Percentiles rank a stretch among this genome's conserved stretches.
Conservation (phyloP, 1,139 yeast genomes). For the Saccharomyces hybrid region DNA sequence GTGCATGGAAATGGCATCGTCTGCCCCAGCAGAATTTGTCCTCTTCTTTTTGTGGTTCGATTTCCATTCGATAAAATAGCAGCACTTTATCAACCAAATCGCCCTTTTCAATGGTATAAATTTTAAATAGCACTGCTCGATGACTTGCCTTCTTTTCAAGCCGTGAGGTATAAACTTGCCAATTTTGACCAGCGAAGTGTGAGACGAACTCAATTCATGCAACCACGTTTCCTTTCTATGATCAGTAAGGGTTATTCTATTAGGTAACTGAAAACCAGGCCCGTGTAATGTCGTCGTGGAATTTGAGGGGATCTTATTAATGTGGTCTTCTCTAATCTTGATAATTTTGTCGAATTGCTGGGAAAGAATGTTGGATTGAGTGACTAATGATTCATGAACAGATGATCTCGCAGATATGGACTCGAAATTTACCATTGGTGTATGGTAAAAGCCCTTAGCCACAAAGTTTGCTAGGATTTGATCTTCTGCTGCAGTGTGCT, state of each 20-base stretch:
- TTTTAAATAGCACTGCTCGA: constrained; percentile 64
- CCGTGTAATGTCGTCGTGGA: constrained; percentile 23
- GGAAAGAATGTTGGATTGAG: constrained; percentile 52
- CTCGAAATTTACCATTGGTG: constrained; percentile 52
- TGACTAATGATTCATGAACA: constrained; percentile 38
- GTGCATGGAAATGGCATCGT: constrained; percentile 39
- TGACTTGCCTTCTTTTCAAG: constrained; percentile 58
- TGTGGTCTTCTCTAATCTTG: constrained; percentile 55
- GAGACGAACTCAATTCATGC: constrained; percentile 62
- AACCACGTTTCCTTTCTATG: constrained; percentile 82
- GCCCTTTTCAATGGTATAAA: constrained; percentile 71
- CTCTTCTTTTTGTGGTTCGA: constrained; percentile 37
- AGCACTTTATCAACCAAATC: constrained; percentile 84
- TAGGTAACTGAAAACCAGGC: constrained; percentile 28
- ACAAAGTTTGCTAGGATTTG: constrained; percentile 42
- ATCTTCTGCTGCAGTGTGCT: constrained; percentile 52
- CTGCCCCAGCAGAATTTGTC: constrained; percentile 20
- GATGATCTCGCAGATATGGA: constrained; percentile 47
- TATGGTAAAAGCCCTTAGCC: constrained; percentile 52
- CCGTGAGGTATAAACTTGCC: constrained; percentile 90
- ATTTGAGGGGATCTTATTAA: constrained; percentile 47
- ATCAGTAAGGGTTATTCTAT: constrained; percentile 77
- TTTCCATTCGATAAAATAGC: constrained; percentile 72
- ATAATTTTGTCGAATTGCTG: constrained; percentile 60
- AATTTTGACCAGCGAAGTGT: constrained; percentile 56